A percentile compares a stretch with the other conserved stretches of the same genome.
Evolutionary conservation across 2,329 filamentous ascomycete genomes (phyloP).

Genomic region (Talaromyces amestolkiae): DNA sequence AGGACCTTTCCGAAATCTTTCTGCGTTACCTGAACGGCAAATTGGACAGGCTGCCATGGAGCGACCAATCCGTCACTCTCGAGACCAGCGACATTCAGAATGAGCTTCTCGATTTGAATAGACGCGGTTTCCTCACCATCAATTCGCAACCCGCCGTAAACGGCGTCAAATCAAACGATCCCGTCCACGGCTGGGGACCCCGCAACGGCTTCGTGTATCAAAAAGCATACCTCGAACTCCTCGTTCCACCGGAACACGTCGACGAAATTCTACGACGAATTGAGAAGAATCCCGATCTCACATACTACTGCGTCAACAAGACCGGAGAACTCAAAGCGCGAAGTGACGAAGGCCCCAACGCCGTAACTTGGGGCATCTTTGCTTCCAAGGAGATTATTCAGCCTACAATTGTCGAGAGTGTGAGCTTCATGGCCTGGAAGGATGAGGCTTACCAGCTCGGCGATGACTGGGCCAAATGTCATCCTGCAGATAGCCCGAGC

Average conservation of each 20-base stretch:
- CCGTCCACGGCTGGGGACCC: constrained; percentile 90
- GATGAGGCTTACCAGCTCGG: constrained; percentile 94
- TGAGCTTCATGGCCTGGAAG: constrained; percentile 98
- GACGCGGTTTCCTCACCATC: constrained; percentile 84
- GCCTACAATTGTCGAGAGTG: constrained; percentile 96
- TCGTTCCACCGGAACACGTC: constrained; percentile 78
- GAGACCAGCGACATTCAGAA: constrained; percentile 77
- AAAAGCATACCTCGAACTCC: constrained; percentile 91
- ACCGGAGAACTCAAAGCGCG: constrained; percentile 80
- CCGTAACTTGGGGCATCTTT: constrained; percentile 99
- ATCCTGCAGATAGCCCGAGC: constrained; percentile 72
- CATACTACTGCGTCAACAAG: constrained; percentile 91
- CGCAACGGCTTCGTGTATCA: constrained; percentile 96
- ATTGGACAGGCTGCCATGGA: constrained; percentile 85
- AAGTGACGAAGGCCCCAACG: constrained; percentile 80
- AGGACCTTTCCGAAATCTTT: constrained; percentile 80
- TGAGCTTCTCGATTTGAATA: constrained; percentile 77
- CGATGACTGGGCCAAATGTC: constrained; percentile 90
- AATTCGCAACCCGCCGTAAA: constrained; percentile 97
- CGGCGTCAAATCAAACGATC: constrained; percentile 81
- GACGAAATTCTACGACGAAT: constrained; percentile 74
- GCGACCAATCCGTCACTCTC: constrained; percentile 77
- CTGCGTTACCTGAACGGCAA: constrained; percentile 79
- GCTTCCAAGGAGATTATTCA: constrained; percentile 99
- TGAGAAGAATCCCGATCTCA: constrained; percentile 74